Base-by-base conservation (phyloP, 192 early-diverging fungal genomes). In the Powellomyces hirtus region DNA sequence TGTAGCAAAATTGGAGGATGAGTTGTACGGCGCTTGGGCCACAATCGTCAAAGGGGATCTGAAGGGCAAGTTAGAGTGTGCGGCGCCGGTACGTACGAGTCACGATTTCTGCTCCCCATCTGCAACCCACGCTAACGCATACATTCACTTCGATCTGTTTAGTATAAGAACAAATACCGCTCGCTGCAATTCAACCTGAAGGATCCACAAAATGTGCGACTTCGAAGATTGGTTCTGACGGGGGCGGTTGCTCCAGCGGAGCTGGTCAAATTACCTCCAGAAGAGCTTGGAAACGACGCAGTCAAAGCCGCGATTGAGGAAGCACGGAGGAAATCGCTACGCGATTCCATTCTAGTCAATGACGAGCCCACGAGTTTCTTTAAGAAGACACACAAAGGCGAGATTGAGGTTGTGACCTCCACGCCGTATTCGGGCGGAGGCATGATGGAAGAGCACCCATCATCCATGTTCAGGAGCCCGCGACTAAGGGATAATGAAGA, bases 241-340 rank as follows among this genome's bases (percentile, higher is more conserved):
- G 73, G 73, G 0, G 74, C 20, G n/a, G 38, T 78, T 18, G 31
- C 68, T 5, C 50, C 69, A 1, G 20, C 18, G 0, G 52, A 63
- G 33, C 77, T 81, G 22, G 76, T 76, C 35, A 42, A 56, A 11
- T 64, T 80, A 10, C 56, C 68, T 13, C 55, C 75, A 16, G 59
- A 73, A 29, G 78, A 77, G 4, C 50, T 82, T 7, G 77, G 65
- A 0, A 92, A 90, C 62, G 89, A 90, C 0, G 86, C 85, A 56
- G 70, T 91, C 10, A 79, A 86, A 63, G 79, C 77, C 2, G 82
- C 84, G 59, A 75, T 76, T 1, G 89, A 84, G 36, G 75, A 79
- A 31, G 69, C 86, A 24, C 76, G 88, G 71, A 83, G 69, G 71
- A 80, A 57, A 84, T 78, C 59, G 70, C 86, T 22, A 75, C 83